A percentile compares a stretch with the other conserved stretches of the same genome.
These are phyloP conservation scores for Hypoxylon sp. DNA, from an alignment of 2,329 filamentous ascomycete genomes.

Conservation along the genomic window DNA sequence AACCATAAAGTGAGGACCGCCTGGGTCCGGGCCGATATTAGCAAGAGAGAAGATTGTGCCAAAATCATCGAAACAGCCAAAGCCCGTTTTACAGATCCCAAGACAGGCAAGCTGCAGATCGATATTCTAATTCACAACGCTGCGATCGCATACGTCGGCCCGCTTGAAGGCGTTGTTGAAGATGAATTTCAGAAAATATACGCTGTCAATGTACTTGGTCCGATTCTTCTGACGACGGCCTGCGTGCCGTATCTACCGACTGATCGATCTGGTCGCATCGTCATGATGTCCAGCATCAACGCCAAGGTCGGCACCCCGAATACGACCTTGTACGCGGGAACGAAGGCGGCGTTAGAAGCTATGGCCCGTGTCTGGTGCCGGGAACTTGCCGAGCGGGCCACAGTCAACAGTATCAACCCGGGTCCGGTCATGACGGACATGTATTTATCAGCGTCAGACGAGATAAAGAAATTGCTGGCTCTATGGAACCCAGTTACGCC, in stretches of 20 bases:
- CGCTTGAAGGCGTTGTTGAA: constrained; percentile 62
- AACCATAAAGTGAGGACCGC: constrained; percentile 66
- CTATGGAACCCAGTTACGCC: constrained; percentile 30
- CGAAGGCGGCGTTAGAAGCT: constrained; percentile 73
- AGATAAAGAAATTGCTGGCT: constrained; percentile 63
- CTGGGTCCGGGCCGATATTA: constrained; percentile 74
- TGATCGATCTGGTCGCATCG: constrained; percentile 71
- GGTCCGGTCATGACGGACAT: constrained; percentile 65
- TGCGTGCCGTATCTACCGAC: constrained; percentile 68
- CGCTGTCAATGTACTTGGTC: constrained; percentile 71
- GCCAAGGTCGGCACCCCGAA: constrained; percentile 67
- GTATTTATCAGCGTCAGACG: constrained; percentile 66
- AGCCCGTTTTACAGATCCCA: constrained; percentile 60
- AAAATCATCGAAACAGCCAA: constrained; percentile 68
- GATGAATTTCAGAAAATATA: constrained; percentile 70
- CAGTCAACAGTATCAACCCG: constrained; percentile 73
- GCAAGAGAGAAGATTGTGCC: constrained; percentile 67
- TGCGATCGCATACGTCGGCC: constrained; percentile 64
- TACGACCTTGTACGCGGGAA: constrained; percentile 73
- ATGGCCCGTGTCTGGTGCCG: constrained; percentile 75
- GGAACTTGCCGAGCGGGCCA: constrained; percentile 69
- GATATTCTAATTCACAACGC: constrained; percentile 74
- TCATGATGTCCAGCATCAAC: constrained; percentile 70
- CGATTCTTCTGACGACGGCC: constrained; percentile 69
- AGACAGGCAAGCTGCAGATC: constrained; percentile 67